A percentile compares a stretch with the other conserved stretches of the same genome.
Conservation (phyloP, 1,139 yeast genomes). For the Pichia kudriavzevii region DNA sequence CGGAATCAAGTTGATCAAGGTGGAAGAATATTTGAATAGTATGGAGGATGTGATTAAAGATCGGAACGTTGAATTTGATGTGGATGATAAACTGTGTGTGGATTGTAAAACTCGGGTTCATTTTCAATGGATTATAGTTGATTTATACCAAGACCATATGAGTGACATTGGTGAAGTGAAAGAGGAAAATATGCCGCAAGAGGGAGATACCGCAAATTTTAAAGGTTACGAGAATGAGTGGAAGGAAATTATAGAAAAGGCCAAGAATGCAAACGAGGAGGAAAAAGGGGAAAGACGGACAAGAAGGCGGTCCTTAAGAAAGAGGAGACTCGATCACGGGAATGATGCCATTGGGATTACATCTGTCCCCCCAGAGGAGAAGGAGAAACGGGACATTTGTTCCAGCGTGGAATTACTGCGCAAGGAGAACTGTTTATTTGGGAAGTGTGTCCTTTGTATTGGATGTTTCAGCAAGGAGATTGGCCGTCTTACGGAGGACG, state of each 20-base stretch:
- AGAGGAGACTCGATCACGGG: too few relatives aligned
- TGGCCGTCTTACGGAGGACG: not conserved
- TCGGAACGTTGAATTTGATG: conserved; percentile 6
- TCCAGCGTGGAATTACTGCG: conserved; percentile 3
- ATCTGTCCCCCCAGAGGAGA: not conserved
- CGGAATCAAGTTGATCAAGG: not conserved
- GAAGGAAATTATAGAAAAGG: conserved; percentile 5
- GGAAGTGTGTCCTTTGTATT: conserved; percentile 10
- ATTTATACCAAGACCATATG: conserved; percentile 17
- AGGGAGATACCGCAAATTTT: too few relatives aligned
- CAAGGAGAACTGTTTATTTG: conserved; percentile 8
- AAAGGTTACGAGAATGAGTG: too few relatives aligned
- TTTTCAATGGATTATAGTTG: conserved; percentile 28
- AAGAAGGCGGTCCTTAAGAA: too few relatives aligned
- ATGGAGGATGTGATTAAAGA: not conserved
- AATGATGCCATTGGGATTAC: too few relatives aligned
- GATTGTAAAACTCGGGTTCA: conserved; percentile 28
- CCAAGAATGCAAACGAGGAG: not conserved
- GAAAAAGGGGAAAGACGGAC: not conserved
- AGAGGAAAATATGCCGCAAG: not conserved
- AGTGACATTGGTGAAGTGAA: not conserved
- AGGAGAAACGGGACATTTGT: conserved; percentile 1
- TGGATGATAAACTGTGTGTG: conserved; percentile 27
- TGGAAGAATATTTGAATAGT: conserved; percentile 6
- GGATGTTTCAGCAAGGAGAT: conserved; percentile 10